Conservation (phyloP, 768 basidiomycete species). For the Agaricus blazei region DNA sequence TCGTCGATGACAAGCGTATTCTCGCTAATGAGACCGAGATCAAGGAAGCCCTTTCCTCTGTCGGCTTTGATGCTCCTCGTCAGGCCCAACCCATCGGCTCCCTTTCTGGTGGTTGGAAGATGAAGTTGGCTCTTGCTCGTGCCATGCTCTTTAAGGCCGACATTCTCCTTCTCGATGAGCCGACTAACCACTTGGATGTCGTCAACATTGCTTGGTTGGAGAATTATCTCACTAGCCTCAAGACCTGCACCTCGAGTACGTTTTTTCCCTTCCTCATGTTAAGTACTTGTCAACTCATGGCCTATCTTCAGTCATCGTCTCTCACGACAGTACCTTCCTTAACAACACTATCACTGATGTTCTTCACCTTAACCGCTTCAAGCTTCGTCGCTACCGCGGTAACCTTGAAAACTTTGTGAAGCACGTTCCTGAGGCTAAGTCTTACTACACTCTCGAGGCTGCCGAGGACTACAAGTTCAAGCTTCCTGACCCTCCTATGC, state of each 20-base stretch:
- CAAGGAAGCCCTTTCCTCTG: conserved; percentile 77
- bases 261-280: conserved; percentile 13
- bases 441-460: conserved; percentile 95
- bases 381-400: conserved; percentile 91
- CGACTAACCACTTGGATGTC: conserved; percentile 95
- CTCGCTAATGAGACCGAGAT: conserved; percentile 64
- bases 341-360: conserved; percentile 99
- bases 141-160: conserved; percentile 99
- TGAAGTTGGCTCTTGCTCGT: conserved; percentile 96
- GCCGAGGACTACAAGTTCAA: conserved; percentile 98
- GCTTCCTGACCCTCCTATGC: conserved; percentile 93
- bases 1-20: conserved; percentile 80
- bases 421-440: conserved; percentile 93
- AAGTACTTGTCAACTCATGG: conserved; percentile 5
- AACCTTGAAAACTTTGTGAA: conserved; percentile 94
- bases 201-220: conserved; percentile 98
- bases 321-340: conserved; percentile 95
- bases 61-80: conserved; percentile 87
- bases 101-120: conserved; percentile 99
- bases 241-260: conserved; percentile 87
- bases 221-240: conserved; percentile 84
- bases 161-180: conserved; percentile 94
- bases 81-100: conserved; percentile 83
- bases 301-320: conserved; percentile 74
- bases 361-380: conserved; percentile 97